phyloP scores from a whole-genome alignment of 345 rosid species.

The Viola odorata region DNA sequence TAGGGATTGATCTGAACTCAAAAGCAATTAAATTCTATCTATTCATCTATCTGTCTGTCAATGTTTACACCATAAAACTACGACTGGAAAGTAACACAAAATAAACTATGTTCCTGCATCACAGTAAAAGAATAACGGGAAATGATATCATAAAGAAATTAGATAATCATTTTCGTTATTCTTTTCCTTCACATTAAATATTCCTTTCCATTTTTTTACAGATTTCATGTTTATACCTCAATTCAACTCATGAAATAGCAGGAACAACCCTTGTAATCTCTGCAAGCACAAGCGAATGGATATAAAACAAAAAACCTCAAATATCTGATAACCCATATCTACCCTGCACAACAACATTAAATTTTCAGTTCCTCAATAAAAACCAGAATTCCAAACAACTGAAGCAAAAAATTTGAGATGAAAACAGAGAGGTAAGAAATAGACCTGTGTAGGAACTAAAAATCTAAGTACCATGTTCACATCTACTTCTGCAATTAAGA shows the following conservation, averaged over 20 bases:
- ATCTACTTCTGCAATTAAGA: background rate
- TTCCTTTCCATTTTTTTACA: slow-evolving; percentile 7
- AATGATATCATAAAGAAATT: slow-evolving; percentile 10
- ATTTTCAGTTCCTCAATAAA: slow-evolving; percentile 11
- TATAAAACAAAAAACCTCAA: background rate
- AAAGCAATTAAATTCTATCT: slow-evolving; percentile 6
- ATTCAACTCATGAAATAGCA: slow-evolving; percentile 24
- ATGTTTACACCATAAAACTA: slow-evolving; percentile 27
- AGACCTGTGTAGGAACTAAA: background rate
- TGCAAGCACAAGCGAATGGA: background rate
- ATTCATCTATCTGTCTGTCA: slow-evolving; percentile 16
- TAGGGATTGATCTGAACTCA: background rate
- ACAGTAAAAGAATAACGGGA: slow-evolving; percentile 1
- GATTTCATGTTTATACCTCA: slow-evolving; percentile 27
- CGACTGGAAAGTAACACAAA: slow-evolving; percentile 1
- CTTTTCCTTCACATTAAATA: background rate
- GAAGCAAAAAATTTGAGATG: background rate
- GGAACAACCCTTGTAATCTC: slow-evolving; percentile 17
- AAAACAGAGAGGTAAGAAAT: background rate
- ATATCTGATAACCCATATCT: slow-evolving; percentile 17
- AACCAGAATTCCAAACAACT: slow-evolving; percentile 11
- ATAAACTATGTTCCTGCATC: slow-evolving; percentile 12
- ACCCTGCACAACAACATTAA: slow-evolving; percentile 36
- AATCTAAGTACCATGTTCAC: background rate
- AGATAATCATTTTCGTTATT: slow-evolving; percentile 12